Base-by-base conservation (phyloP, 306 rosid species). In the Medicago arabica region DNA sequence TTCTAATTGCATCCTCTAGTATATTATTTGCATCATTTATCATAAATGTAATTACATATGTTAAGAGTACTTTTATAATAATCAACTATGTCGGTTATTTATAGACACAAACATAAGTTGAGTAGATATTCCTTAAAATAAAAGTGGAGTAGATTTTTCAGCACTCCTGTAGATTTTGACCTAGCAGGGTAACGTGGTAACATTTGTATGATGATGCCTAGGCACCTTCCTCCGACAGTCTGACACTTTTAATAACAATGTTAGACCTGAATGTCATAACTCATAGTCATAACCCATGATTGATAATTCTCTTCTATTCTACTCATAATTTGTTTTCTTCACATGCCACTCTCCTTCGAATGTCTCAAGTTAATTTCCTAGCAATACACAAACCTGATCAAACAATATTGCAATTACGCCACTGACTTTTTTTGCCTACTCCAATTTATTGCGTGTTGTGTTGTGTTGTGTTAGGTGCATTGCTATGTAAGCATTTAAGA, bases 231-330 rank as follows among this genome's bases (percentile, higher is more conserved):
- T 68, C 74, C 64, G 82, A 62, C 59, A 71, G 8, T 11, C 39
- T 74, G 77, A 78, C 82, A 57, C 70, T 59, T 36, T 60, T 6
- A 76, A 47, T 65, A 67, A 21, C 72, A 69, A 61, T 17, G 78
- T 61, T 71, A 13, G 78, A 79, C 61, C 80, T 13, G 69, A 76
- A 76, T 40, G 55, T 39, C 72, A 64, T 54, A 41, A 16, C 4
- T 25, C 28, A 1, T 7, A n/a, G n/a, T 40, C 70, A 65, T 40
- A 69, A 6, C 21, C 21, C 63, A n/a, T 78, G 21, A 61, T 66
- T 83, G 54, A 67, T 55, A 79, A 54, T 62, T 80, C 86, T 75
- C 83, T 74, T 59, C 59, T 44, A 64, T 71, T 58, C 50, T 58
- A 63, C 51, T 55, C 40, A 57, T 16, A 55, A 82, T 54, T 55